phyloP scores from a whole-genome alignment of 2,329 filamentous ascomycete species.

The Mycosphaerella sp. region DNA sequence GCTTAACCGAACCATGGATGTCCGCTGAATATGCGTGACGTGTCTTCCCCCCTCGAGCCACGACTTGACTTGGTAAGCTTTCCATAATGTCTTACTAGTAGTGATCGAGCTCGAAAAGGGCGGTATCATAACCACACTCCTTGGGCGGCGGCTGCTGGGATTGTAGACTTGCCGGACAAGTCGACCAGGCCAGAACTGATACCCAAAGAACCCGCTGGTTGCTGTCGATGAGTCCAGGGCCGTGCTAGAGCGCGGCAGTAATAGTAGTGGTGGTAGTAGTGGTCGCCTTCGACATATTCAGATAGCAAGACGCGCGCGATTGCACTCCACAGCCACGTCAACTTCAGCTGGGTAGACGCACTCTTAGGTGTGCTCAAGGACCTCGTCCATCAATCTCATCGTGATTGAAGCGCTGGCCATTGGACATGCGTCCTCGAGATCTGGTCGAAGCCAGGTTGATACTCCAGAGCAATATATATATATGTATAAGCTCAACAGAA shows the following conservation, averaged over 20 bases:
- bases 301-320: slow-evolving; percentile 38
- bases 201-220: slow-evolving; percentile 20
- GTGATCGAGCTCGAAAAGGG: slow-evolving; percentile 39
- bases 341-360: too few relatives aligned
- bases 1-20: too few relatives aligned
- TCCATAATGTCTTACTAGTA: too few relatives aligned
- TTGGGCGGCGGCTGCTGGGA: slow-evolving; percentile 33
- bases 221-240: slow-evolving; percentile 20
- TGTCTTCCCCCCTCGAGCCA: too few relatives aligned
- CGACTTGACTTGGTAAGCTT: too few relatives aligned
- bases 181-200: slow-evolving; percentile 22
- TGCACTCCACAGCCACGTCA: slow-evolving; percentile 18
- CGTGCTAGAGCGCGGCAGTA: slow-evolving; percentile 34
- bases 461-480: too few relatives aligned
- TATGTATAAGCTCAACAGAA: neutral
- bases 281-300: slow-evolving; percentile 54
- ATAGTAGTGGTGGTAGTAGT: slow-evolving; percentile 31
- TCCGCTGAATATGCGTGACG: too few relatives aligned
- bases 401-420: too few relatives aligned
- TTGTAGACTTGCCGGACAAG: slow-evolving; percentile 25
- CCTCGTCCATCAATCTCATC: slow-evolving; percentile 18
- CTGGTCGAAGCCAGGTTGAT: too few relatives aligned
- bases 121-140: slow-evolving; percentile 36
- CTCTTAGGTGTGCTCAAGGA: slow-evolving; percentile 22
- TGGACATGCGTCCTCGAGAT: slow-evolving; percentile 28